Base-by-base conservation (phyloP, 495 filamentous ascomycete species). In the Podospora sp. region DNA sequence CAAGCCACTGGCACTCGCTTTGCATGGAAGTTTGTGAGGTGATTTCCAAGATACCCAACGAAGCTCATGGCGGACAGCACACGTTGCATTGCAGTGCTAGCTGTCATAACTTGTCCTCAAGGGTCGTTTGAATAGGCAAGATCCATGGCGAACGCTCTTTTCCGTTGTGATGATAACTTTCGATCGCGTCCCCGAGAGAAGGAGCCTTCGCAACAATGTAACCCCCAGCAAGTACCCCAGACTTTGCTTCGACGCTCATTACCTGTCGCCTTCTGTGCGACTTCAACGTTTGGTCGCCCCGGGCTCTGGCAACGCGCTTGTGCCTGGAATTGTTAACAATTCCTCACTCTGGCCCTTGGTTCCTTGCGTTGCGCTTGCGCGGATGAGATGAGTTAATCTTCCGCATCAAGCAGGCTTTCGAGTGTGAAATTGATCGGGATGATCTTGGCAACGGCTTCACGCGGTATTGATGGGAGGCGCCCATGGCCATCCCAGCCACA, bases 1-100 rank as follows among this genome's bases (percentile, higher is more conserved):
- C 71, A 59, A 71, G 63, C 67, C 70, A 68, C 0, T 12, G 6
- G 16, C 72, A 71, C 70, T 74, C 72, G 72, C 70, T 68, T 72
- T 74, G 68, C n/a, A 67, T 71, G 59, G 65, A 63, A 65, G 53
- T 35, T 50, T 25, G 55, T 49, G 58, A 60, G 68, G 60, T 74
- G n/a, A n/a, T n/a, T n/a, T n/a, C n/a, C 68, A 72, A 12, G 66
- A 72, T 70, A 11, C n/a, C 16, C 24, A n/a, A n/a, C n/a, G 8
- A 6, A 24, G 40, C 25, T 52, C 36, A 63, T 55, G 53, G 25
- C 33, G 60, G 66, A 33, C 6, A 50, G 60, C 66, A 60, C 63
- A 60, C 66, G 63, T 68, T 68, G 66, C 66, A 68, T 68, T 61
- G 69, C 61, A 65, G 69, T 61, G 66, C 60, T 58, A 36, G 46